Percentiles rank a stretch among this genome's conserved stretches.
These are phyloP conservation scores for Podaxis pistillaris DNA, from an alignment of 768 basidiomycete species.

Conservation along the genomic window DNA sequence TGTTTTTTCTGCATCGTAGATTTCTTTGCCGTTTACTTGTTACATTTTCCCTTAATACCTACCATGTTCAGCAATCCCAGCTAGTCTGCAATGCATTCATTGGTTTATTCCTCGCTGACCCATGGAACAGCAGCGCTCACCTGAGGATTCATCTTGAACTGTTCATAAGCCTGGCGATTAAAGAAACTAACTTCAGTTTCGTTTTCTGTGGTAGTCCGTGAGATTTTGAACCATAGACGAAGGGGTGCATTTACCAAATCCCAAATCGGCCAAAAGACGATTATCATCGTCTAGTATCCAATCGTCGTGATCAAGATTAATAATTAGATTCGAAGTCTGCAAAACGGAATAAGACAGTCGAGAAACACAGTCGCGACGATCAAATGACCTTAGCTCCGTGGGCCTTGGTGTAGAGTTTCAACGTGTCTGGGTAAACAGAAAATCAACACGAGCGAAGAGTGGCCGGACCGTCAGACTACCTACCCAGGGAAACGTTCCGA, in stretches of 20 bases:
- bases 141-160: conserved; percentile 82
- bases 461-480: conserved; percentile 6
- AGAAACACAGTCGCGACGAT: neutral
- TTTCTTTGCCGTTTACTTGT: conserved; percentile 30
- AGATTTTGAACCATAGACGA: neutral
- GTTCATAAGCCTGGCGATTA: conserved; percentile 70
- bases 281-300: conserved; percentile 80
- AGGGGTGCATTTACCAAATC: conserved; percentile 59
- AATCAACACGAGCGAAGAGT: conserved; percentile 6
- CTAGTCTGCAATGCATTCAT: conserved; percentile 34
- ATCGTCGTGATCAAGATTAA: conserved; percentile 94
- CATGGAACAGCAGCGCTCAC: conserved; percentile 34
- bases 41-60: conserved; percentile 40
- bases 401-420: conserved; percentile 93
- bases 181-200: conserved; percentile 96
- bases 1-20: conserved; percentile 24
- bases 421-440: conserved; percentile 61
- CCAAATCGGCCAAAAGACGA: conserved; percentile 63
- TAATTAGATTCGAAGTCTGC: conserved; percentile 95
- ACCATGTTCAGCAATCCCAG: conserved; percentile 39
- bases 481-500: conserved; percentile 69
- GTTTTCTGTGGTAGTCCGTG: conserved; percentile 61
- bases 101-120: conserved; percentile 8
- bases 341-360: conserved; percentile 1
- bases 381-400: conserved; percentile 85